phyloP scores from a whole-genome alignment of 768 basidiomycete genomes.

The Hemileccinum impolitum region DNA sequence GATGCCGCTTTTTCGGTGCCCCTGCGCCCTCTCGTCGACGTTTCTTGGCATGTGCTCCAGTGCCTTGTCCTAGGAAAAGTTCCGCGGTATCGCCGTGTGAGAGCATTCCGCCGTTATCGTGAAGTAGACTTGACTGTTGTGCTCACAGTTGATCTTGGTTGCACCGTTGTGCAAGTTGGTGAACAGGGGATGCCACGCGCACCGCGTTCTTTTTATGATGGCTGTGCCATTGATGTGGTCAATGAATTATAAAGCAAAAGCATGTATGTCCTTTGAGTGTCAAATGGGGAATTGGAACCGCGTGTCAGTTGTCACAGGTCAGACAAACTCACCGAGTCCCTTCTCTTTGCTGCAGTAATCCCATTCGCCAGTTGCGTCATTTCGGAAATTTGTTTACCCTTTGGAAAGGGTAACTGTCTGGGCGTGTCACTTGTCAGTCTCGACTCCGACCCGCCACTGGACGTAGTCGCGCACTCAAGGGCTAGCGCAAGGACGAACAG shows the following conservation, averaged over 20 bases:
- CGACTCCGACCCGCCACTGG: too few species aligned
- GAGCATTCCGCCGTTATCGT: neutral
- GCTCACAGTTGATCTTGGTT: neutral
- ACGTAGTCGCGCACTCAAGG: too few species aligned
- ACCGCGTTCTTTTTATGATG: constrained; percentile 10
- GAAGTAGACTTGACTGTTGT: neutral
- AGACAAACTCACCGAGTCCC: neutral
- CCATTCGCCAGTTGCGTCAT: neutral
- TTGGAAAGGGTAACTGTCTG: too few species aligned
- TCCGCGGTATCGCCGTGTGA: neutral
- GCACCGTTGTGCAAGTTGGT: constrained; percentile 8
- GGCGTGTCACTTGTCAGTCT: neutral
- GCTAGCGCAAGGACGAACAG: too few species aligned
- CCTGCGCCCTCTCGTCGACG: constrained; percentile 1
- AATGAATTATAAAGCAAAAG: neutral
- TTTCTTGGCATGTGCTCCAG: neutral
- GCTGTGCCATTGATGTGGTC: constrained; percentile 10
- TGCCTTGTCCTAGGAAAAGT: neutral
- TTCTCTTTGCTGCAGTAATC: neutral
- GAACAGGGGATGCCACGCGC: constrained; percentile 32
- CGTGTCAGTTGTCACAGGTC: neutral
- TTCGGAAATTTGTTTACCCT: too few species aligned
- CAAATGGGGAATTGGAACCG: neutral
- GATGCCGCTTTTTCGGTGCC: constrained; percentile 8
- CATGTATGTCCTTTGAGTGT: neutral